Conservation (phyloP, 495 filamentous ascomycete genomes). For the Hyaloscypha finlandica region DNA sequence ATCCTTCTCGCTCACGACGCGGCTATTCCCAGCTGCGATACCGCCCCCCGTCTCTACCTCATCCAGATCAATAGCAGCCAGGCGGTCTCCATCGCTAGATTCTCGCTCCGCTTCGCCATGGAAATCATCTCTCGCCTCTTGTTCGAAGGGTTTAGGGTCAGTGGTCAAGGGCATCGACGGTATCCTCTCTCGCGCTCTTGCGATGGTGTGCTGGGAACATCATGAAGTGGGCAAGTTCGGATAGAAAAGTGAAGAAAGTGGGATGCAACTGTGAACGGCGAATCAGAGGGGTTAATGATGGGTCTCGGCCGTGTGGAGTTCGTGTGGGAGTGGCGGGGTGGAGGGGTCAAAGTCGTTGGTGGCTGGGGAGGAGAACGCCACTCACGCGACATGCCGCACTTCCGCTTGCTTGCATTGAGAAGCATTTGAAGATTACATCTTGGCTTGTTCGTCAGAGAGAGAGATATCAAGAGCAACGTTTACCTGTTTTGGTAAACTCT, state of each 20-base stretch:
- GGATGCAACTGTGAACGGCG: conserved; percentile 4
- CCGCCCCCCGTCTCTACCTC: conserved; percentile 16
- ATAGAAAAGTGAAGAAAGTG: conserved; percentile 10
- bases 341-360: background rate
- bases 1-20: conserved; percentile 7
- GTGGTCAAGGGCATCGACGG: conserved; percentile 1
- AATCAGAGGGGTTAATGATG: conserved; percentile 10
- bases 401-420: background rate
- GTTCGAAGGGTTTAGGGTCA: background rate
- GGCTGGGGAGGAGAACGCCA: background rate
- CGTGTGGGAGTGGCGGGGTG: conserved; percentile 1
- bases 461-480: too few species aligned
- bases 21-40: background rate
- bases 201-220: background rate
- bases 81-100: background rate
- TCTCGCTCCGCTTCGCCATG: background rate
- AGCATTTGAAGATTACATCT: background rate
- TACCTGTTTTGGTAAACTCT: too few species aligned
- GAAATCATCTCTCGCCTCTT: background rate
- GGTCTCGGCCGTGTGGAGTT: conserved; percentile 4
- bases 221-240: background rate
- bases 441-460: too few species aligned
- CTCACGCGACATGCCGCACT: background rate
- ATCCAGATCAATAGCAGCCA: conserved; percentile 15
- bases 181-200: conserved; percentile 3